Percentiles rank a stretch among this genome's conserved stretches.
Conservation (phyloP, 202 grass and related monocot species). For the Hordeum pubiflorum region DNA sequence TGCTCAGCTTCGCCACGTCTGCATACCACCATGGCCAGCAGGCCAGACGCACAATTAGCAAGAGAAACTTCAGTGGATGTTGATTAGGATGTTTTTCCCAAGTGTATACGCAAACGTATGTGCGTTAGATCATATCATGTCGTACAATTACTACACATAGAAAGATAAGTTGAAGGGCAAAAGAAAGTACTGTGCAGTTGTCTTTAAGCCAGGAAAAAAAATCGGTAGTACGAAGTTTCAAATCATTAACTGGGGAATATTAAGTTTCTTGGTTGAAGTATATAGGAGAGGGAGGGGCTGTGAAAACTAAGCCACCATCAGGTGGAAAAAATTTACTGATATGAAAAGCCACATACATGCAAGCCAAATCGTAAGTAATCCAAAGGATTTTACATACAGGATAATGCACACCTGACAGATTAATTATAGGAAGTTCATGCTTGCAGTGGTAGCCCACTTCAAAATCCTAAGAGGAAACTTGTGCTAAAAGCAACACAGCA, state of each 20-base stretch:
- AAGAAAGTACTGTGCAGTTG: not conserved
- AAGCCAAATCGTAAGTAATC: not conserved
- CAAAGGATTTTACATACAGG: not conserved
- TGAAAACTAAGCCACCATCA: no score
- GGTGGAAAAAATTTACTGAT: not conserved
- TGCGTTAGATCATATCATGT: not conserved
- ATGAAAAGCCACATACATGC: not conserved
- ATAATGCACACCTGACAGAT: not conserved
- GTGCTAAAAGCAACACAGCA: constrained; percentile 18
- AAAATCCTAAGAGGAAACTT: constrained; percentile 6
- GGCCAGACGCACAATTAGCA: not conserved
- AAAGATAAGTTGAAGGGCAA: not conserved
- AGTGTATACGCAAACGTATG: not conserved
- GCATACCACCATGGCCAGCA: not conserved
- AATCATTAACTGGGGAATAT: not conserved
- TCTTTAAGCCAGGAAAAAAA: not conserved
- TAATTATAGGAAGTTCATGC: not conserved
- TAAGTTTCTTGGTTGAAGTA: not conserved
- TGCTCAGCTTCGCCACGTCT: constrained; percentile 76
- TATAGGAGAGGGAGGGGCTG: no score
- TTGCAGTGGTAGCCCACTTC: not conserved
- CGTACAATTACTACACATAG: not conserved
- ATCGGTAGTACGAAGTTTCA: not conserved
- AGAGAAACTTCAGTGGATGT: not conserved
- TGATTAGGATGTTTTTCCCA: not conserved